A percentile compares a stretch with the other conserved stretches of the same genome.
Evolutionary conservation across 768 basidiomycete species (phyloP).

Genomic region (Phlegmacium glaucopus): DNA sequence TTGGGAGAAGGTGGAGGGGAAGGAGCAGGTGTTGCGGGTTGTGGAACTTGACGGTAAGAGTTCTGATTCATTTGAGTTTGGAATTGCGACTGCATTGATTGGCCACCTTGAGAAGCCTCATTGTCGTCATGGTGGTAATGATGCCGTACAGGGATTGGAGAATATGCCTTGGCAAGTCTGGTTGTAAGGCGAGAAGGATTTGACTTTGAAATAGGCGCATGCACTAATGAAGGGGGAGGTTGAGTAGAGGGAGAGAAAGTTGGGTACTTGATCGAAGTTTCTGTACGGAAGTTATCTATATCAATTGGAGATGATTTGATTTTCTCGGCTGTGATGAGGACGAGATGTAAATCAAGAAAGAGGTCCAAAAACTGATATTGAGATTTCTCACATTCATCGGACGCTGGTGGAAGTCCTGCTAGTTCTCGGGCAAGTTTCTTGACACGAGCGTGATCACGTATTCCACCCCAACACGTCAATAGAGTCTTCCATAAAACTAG

Average conservation of each 20-base stretch:
- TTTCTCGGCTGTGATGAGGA: conserved; percentile 42
- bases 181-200: conserved; percentile 42
- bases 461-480: conserved; percentile 88
- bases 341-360: neutral
- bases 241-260: conserved; percentile 73
- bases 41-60: conserved; percentile 44
- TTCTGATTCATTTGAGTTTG: conserved; percentile 26
- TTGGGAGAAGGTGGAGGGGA: conserved; percentile 82
- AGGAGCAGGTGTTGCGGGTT: conserved; percentile 88
- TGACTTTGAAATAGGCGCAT: conserved; percentile 31
- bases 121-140: conserved; percentile 88
- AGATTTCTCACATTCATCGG: conserved; percentile 33
- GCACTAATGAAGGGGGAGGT: conserved; percentile 31
- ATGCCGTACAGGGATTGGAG: conserved; percentile 90
- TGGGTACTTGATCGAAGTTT: conserved; percentile 94
- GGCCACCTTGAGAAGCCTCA: conserved; percentile 44
- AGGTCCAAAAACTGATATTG: neutral
- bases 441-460: conserved; percentile 79
- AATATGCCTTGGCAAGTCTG: conserved; percentile 85
- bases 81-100: conserved; percentile 32
- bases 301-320: conserved; percentile 92
- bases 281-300: conserved; percentile 83
- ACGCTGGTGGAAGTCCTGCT: conserved; percentile 65
- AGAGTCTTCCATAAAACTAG: conserved; percentile 94
- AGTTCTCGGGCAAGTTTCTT: conserved; percentile 86